Conservation (phyloP, 495 filamentous ascomycete species). For the Penicillium manginii region DNA sequence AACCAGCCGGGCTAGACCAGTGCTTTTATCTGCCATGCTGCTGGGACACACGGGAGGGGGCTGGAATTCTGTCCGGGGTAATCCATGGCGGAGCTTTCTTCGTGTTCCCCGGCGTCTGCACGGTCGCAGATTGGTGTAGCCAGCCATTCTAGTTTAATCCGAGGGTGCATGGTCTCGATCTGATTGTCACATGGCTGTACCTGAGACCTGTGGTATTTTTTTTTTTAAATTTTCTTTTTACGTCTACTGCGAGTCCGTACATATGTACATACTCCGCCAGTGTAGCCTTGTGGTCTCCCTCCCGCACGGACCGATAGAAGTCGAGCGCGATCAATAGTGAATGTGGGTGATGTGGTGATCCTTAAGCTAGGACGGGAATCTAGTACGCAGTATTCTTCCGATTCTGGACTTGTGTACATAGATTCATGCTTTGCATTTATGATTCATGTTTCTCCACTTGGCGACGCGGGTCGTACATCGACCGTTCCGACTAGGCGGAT, state of each 20-base stretch:
- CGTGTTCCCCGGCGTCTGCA: conserved; percentile 1
- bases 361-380: background rate
- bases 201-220: conserved; percentile 3
- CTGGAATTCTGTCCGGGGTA: conserved; percentile 2
- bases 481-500: background rate
- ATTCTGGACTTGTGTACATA: background rate
- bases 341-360: background rate
- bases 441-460: background rate
- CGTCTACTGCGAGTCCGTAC: background rate
- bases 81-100: conserved; percentile 5
- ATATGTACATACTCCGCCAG: background rate
- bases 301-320: background rate
- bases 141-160: conserved; percentile 1
- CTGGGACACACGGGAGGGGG: background rate
- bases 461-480: background rate
- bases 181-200: conserved; percentile 2
- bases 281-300: no score
- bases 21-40: conserved; percentile 7
- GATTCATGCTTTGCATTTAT: background rate
- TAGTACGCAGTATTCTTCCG: background rate
- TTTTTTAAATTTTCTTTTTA: conserved; percentile 3
- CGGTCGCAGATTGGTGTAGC: conserved; percentile 2
- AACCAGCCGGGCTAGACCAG: background rate
- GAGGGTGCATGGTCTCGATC: conserved; percentile 3
- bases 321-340: background rate